phyloP scores from a whole-genome alignment of 1,139 yeast genomes.

The Pneumocystis jirovecii region DNA sequence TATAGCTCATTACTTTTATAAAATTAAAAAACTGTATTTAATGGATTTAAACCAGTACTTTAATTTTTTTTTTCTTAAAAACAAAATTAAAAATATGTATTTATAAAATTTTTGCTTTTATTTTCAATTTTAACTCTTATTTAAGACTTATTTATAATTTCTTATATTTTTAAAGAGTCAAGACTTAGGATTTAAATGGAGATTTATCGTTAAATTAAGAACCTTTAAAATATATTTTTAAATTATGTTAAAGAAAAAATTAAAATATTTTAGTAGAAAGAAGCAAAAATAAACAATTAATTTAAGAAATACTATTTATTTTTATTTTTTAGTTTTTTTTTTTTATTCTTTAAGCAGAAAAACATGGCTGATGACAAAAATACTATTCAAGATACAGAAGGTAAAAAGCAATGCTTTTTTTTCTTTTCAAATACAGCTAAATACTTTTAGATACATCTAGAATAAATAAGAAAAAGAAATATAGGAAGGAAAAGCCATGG shows the following conservation, averaged over 20 bases:
- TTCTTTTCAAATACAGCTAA: background rate
- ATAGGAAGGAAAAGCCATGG: slow-evolving; percentile 23
- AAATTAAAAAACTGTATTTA: background rate
- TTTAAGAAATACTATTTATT: too few species aligned
- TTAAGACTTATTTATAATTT: too few species aligned
- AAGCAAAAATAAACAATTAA: background rate
- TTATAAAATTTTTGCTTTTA: too few species aligned
- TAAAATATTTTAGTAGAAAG: background rate
- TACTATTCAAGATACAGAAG: background rate
- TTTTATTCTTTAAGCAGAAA: background rate
- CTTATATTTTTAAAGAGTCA: too few species aligned
- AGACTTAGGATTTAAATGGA: too few species aligned
- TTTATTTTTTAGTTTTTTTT: background rate
- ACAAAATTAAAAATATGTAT: too few species aligned
- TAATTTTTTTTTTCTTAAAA: background rate
- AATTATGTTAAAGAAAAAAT: background rate
- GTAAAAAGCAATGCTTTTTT: background rate
- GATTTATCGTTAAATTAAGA: too few species aligned
- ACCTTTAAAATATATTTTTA: too few species aligned
- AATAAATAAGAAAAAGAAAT: slow-evolving; percentile 8
- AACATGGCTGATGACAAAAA: background rate
- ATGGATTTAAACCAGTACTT: background rate
- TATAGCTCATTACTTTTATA: background rate
- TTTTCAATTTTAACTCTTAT: too few species aligned
- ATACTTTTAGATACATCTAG: background rate